Evolutionary conservation across 768 basidiomycete genomes (phyloP).

Genomic region (Rhodocollybia butyracea): DNA sequence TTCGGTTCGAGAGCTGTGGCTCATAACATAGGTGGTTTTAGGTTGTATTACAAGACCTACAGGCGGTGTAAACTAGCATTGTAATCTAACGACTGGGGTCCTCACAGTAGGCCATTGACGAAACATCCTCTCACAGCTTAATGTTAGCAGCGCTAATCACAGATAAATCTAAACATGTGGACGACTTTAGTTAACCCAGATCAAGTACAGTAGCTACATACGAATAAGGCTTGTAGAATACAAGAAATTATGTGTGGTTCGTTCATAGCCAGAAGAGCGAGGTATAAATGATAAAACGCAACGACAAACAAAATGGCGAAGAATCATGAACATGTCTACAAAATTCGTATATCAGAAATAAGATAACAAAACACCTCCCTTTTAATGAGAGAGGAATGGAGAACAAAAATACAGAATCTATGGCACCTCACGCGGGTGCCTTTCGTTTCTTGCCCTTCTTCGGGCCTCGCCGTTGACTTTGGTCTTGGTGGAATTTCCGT

Average conservation of each 20-base stretch:
- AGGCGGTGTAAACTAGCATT: too few species aligned
- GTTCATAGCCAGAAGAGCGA: neutral
- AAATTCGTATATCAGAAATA: neutral
- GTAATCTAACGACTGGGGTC: too few species aligned
- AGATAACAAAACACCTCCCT: too few species aligned
- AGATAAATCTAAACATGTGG: too few species aligned
- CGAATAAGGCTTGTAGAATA: neutral
- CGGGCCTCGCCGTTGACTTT: constrained; percentile 40
- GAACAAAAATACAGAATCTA: too few species aligned
- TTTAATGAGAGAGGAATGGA: too few species aligned
- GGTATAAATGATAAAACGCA: neutral
- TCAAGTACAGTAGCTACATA: neutral
- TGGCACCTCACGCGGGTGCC: constrained; percentile 30
- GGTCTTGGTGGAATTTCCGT: constrained; percentile 40
- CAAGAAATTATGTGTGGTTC: constrained; percentile 5
- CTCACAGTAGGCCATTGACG: too few species aligned
- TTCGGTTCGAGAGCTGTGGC: too few species aligned
- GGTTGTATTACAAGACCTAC: too few species aligned
- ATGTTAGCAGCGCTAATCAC: too few species aligned
- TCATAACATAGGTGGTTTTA: neutral
- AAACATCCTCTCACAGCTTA: too few species aligned
- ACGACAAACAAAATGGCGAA: neutral
- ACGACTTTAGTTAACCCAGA: neutral
- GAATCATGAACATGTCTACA: neutral
- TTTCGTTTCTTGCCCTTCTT: constrained; percentile 63